Evolutionary conservation across 495 filamentous ascomycete genomes (phyloP).

Genomic region (Bacidia rubella): DNA sequence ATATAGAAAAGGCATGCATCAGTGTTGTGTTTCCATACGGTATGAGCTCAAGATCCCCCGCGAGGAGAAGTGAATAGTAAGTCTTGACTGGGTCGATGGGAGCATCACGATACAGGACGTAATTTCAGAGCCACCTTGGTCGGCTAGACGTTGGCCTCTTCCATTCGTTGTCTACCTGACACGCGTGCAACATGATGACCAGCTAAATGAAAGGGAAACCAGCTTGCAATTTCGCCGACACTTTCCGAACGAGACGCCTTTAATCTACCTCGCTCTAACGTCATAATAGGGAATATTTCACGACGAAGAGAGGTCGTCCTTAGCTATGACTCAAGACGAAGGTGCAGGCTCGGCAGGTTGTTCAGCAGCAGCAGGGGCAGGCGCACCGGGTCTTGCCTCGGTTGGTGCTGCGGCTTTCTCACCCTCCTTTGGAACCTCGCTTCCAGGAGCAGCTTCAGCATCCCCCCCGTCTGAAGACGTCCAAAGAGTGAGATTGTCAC

Average conservation of each 20-base stretch:
- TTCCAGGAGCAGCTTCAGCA: conserved; percentile 43
- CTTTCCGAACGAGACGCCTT: conserved; percentile 1
- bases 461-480: conserved; percentile 91
- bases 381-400: conserved; percentile 29
- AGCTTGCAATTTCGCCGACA: conserved; percentile 2
- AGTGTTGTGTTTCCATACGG: not conserved
- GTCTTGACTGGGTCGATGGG: not conserved
- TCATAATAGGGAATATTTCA: not conserved
- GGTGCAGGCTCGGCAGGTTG: conserved; percentile 5
- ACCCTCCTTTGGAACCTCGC: conserved; percentile 44
- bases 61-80: not conserved
- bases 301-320: not conserved
- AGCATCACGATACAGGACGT: not conserved
- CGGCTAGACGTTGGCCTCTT: not conserved
- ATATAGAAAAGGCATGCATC: not conserved
- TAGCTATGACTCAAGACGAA: not conserved
- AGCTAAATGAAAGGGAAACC: conserved; percentile 8
- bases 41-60: not conserved
- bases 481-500: conserved; percentile 99
- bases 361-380: conserved; percentile 26
- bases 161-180: not conserved
- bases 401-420: conserved; percentile 28
- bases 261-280: not conserved
- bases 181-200: not conserved
- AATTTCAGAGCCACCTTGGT: not conserved